These are phyloP conservation scores for Hymenoscyphus linearis DNA, from an alignment of 2,329 filamentous ascomycete species.

Conservation along the genomic window DNA sequence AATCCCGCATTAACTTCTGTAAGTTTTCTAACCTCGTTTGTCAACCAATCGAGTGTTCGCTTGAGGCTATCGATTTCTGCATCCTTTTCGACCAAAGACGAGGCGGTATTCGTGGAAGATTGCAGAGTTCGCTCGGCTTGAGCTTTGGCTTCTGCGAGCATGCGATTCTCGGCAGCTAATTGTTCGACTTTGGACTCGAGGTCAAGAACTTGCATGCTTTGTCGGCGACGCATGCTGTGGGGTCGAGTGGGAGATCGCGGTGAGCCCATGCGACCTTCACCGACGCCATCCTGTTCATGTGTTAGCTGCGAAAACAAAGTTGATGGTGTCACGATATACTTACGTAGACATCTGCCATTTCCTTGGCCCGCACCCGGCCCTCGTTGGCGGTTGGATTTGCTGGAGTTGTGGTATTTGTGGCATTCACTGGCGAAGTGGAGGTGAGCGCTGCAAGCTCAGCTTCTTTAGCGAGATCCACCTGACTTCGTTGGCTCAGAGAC, in stretches of 20 bases:
- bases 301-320: constrained; percentile 17
- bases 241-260: constrained; percentile 90
- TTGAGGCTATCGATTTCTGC: constrained; percentile 79
- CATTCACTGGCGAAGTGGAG: constrained; percentile 31
- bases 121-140: constrained; percentile 62
- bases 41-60: constrained; percentile 71
- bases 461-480: constrained; percentile 35
- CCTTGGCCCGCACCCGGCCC: constrained; percentile 75
- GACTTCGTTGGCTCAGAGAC: constrained; percentile 54
- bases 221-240: constrained; percentile 91
- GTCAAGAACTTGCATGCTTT: constrained; percentile 95
- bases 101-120: constrained; percentile 57
- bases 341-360: constrained; percentile 93
- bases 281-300: constrained; percentile 72
- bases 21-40: constrained; percentile 74
- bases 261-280: constrained; percentile 79
- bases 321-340: constrained; percentile 40
- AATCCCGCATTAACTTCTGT: constrained; percentile 79
- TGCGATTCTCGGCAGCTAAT: constrained; percentile 76
- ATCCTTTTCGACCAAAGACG: constrained; percentile 74
- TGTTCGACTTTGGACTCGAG: constrained; percentile 82
- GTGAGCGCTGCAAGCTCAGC: constrained; percentile 42
- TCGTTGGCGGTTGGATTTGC: constrained; percentile 78
- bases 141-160: constrained; percentile 66
- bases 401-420: constrained; percentile 40